Evolutionary conservation across 225 moss, liverwort and hornwort species (phyloP), one percentile per base, ranked within the genome.

Genomic region (Thuidium tamariscinum): DNA sequence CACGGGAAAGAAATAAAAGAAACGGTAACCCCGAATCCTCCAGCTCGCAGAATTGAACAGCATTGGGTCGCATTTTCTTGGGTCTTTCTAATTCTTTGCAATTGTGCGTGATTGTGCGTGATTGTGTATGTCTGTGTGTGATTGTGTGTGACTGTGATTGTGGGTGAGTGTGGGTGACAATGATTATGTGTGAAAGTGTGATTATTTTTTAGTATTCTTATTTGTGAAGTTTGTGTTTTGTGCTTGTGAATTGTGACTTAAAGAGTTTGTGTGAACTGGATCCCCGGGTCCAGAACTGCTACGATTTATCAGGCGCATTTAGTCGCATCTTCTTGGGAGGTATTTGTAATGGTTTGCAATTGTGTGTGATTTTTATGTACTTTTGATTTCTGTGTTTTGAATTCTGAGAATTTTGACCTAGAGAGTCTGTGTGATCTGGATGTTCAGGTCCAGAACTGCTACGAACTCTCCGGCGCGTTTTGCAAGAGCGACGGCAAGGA

Each of bases 1-100:
- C 94, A 94, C 87, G 94, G 94, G 42, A 89, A 91, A 80, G 92
- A 94, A 80, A 83, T 94, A 30, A 91, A 90, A 77, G 91, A 94
- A 70, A 87, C 90, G 93, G 93, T 92, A 91, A 29, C 23, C 75
- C 18, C 21, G 49, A 52, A 49, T 14, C 23, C 11, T 68, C 18
- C 46, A 61, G 15, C 57, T 67, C 26, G 51, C 22, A 26, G 73
- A 56, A 57, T 34, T 32, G 19, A 8, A 17, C 3, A 5, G 70
- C 70, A 49, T 30, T 46, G 67, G 13, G 67, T 54, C 68, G 67
- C 20, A 54, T 52, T 55, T 70, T 56, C 59, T 41, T 69, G 37
- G 25, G 59, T 84, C 46, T 16, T 85, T 67, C n/a, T 51, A 14
- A 57, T 54, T 54, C 54, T 54, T 76, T 76, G 76, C 36, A 37